These are phyloP conservation scores for Pezicula radicicola DNA, from an alignment of 2,329 filamentous ascomycete species.

Conservation along the genomic window DNA sequence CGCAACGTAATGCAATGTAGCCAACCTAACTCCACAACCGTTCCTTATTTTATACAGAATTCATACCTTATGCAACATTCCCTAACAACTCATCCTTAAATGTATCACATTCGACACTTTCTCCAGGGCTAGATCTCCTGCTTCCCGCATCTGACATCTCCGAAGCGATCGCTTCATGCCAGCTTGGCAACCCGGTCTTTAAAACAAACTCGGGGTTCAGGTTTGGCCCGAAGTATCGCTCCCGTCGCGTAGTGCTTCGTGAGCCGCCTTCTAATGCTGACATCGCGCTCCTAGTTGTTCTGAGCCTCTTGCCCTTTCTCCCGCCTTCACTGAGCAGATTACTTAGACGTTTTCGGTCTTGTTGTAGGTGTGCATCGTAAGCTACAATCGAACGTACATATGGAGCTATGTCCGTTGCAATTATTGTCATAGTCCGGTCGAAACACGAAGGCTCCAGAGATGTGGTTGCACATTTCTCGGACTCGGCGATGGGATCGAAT, in stretches of 20 bases:
- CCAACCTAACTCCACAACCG: too few species aligned
- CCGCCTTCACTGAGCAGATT: constrained; percentile 60
- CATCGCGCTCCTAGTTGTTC: constrained; percentile 71
- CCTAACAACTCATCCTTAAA: too few species aligned
- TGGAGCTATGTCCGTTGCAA: constrained; percentile 78
- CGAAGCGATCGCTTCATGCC: constrained; percentile 8
- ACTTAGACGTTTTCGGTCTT: constrained; percentile 61
- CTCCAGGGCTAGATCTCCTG: too few species aligned
- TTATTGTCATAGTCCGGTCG: constrained; percentile 64
- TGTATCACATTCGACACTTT: too few species aligned
- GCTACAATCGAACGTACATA: constrained; percentile 84
- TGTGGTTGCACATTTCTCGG: constrained; percentile 39
- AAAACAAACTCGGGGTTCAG: constrained; percentile 62
- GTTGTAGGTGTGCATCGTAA: constrained; percentile 69
- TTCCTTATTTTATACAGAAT: too few species aligned
- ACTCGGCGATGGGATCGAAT: constrained; percentile 57
- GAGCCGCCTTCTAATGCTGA: constrained; percentile 75
- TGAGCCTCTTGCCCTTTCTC: constrained; percentile 51
- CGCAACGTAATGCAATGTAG: too few species aligned
- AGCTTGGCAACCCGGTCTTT: constrained; percentile 49
- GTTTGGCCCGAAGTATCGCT: constrained; percentile 66
- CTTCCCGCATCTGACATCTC: background rate
- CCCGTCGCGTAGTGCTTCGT: constrained; percentile 62
- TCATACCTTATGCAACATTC: too few species aligned
- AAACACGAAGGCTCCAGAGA: constrained; percentile 70